Base-by-base conservation (phyloP, 1,139 yeast genomes). In the Yamadazyma diospyri region DNA sequence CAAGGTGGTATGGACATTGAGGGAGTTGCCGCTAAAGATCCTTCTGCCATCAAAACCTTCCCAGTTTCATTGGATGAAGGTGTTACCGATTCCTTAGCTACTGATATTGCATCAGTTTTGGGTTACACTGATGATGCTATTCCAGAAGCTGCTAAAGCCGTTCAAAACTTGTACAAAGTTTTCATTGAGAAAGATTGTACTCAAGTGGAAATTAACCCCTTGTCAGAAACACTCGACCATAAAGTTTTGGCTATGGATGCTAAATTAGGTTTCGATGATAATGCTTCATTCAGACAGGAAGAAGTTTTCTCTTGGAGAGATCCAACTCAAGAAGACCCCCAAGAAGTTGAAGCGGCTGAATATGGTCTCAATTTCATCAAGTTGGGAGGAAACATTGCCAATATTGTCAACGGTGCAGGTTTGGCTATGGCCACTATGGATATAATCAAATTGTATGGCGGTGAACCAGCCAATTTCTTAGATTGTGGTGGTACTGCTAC, bases 401-500 rank as follows among this genome's bases (percentile, higher is more conserved):
- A 96, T 74, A 76, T 92, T 47, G 99, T 92, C 60, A 92, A 92
- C 65, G 99, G 99, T 72, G 99, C 99, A 39, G 99, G 99, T 67
- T 79, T 92, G 58, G 99, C 99, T 55, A 92, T 92, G 99, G 98
- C 99, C 54, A 92, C 99, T 48, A 89, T 92, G 97, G 99, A 92
- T 67, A 94, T 94, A 62, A 87, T 92, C 73, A 89, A 94, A 73
- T 78, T 94, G 55, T 85, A 88, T 71, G 97, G 97, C 55, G 99
- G 99, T 63, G 87, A 81, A 53, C 99, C 99, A 53, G 99, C 98
- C 48, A 92, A 92, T 76, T 92, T 92, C 78, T 78, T 92, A 64
- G 99, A 92, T 72, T 92, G 97, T 68, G 99, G 99, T 74, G 99
- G 99, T 72, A 95, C 97, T 64, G 98, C 99, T 51, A 92, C 97